Conservation (phyloP, 495 filamentous ascomycete species). For the Zalerion maritima region DNA sequence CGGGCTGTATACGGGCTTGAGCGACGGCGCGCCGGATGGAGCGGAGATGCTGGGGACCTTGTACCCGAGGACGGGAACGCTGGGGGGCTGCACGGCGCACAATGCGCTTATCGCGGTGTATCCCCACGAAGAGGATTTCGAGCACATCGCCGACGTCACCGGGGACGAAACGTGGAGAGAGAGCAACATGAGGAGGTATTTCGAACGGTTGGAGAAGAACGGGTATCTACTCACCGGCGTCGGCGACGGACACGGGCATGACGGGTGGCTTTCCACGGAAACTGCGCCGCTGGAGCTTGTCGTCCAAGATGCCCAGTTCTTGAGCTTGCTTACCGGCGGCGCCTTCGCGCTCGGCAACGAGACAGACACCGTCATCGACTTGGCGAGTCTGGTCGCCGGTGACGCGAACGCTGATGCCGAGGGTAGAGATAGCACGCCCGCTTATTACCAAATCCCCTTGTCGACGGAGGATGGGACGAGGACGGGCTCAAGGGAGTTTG, state of each 20-base stretch:
- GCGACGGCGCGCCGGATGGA: slow-evolving; percentile 28
- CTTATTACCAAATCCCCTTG: slow-evolving; percentile 40
- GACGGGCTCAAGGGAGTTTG: slow-evolving; percentile 37
- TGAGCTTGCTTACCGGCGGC: slow-evolving; percentile 33
- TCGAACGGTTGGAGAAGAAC: slow-evolving; percentile 37
- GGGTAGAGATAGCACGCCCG: slow-evolving; percentile 11
- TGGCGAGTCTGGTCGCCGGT: slow-evolving; percentile 29
- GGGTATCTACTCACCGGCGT: slow-evolving; percentile 28
- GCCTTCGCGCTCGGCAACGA: slow-evolving; percentile 35
- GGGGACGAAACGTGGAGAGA: slow-evolving; percentile 33
- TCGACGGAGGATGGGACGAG: slow-evolving; percentile 30
- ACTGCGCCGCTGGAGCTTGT: slow-evolving; percentile 32
- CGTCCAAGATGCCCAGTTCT: slow-evolving; percentile 35
- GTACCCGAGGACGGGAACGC: slow-evolving; percentile 32
- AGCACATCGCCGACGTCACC: slow-evolving; percentile 30
- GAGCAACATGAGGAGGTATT: slow-evolving; percentile 34
- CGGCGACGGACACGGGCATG: slow-evolving; percentile 36
- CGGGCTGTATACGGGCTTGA: slow-evolving; percentile 19
- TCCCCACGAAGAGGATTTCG: slow-evolving; percentile 28
- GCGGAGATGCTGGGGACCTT: slow-evolving; percentile 27
- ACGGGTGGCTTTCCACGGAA: slow-evolving; percentile 42
- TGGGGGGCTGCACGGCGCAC: slow-evolving; percentile 37
- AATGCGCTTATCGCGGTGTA: slow-evolving; percentile 30
- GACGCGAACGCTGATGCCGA: slow-evolving; percentile 36
- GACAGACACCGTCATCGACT: slow-evolving; percentile 18